phyloP scores from a whole-genome alignment of 2,329 filamentous ascomycete species.

The Sporothrix globosa region DNA sequence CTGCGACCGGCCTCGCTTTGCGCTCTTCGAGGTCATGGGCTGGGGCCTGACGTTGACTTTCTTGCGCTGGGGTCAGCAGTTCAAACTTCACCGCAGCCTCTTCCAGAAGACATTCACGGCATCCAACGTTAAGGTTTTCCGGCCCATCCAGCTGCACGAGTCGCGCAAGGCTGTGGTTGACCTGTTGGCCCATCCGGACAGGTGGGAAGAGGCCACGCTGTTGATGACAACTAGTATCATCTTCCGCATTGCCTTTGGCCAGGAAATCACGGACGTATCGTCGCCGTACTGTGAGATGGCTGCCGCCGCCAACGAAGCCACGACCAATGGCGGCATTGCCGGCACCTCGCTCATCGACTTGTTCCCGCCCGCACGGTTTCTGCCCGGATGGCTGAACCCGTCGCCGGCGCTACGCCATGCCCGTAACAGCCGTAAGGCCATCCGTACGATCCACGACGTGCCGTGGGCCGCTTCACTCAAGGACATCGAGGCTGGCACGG shows the following conservation, averaged over 20 bases:
- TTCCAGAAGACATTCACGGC: slow-evolving; percentile 48
- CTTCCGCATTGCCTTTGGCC: slow-evolving; percentile 50
- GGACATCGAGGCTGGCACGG: slow-evolving; percentile 43
- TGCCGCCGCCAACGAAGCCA: slow-evolving; percentile 35
- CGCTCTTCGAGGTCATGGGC: slow-evolving; percentile 47
- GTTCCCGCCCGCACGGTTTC: slow-evolving; percentile 50
- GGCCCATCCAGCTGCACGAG: slow-evolving; percentile 41
- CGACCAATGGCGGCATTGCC: slow-evolving; percentile 42
- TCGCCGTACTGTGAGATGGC: slow-evolving; percentile 50
- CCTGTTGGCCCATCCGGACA: slow-evolving; percentile 42
- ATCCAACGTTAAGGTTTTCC: slow-evolving; percentile 33
- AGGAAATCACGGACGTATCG: slow-evolving; percentile 44
- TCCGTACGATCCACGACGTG: slow-evolving; percentile 49
- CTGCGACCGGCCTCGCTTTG: slow-evolving; percentile 47
- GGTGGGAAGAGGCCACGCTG: slow-evolving; percentile 46
- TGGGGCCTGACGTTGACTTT: slow-evolving; percentile 53
- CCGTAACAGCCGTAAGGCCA: slow-evolving; percentile 41
- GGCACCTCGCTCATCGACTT: slow-evolving; percentile 51
- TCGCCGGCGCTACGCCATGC: slow-evolving; percentile 36
- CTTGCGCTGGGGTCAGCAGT: slow-evolving; percentile 47
- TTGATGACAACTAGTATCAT: slow-evolving; percentile 49
- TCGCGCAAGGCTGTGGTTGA: slow-evolving; percentile 41
- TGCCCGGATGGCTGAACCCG: slow-evolving; percentile 42
- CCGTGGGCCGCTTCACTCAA: slow-evolving; percentile 45
- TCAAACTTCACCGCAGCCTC: slow-evolving; percentile 48